These are phyloP conservation scores for Sarcodon aspratus DNA, from an alignment of 768 basidiomycete genomes.

Conservation along the genomic window DNA sequence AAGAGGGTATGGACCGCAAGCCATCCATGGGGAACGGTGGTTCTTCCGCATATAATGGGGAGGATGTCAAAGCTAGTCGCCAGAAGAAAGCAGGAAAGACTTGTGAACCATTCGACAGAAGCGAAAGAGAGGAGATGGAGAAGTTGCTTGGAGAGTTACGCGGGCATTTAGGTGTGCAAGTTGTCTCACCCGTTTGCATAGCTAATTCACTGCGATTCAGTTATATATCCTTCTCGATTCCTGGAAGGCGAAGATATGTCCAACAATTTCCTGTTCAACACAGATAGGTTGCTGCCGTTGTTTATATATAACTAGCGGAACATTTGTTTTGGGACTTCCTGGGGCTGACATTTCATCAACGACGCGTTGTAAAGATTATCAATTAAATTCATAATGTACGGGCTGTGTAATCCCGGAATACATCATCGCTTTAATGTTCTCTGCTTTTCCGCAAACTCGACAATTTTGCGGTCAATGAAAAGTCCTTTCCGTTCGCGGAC, in stretches of 20 bases:
- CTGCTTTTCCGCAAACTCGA: conserved; percentile 96
- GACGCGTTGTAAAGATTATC: background rate
- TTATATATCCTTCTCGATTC: conserved; percentile 77
- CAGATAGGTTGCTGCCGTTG: conserved; percentile 65
- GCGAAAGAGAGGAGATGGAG: conserved; percentile 90
- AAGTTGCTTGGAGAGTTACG: conserved; percentile 58
- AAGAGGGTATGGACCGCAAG: background rate
- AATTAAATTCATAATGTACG: background rate
- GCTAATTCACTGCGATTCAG: conserved; percentile 26
- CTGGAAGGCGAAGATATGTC: conserved; percentile 87
- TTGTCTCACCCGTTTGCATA: background rate
- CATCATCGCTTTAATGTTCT: conserved; percentile 55
- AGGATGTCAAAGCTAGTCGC: conserved; percentile 15
- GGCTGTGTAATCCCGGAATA: background rate
- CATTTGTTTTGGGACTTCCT: background rate
- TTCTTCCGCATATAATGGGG: conserved; percentile 16
- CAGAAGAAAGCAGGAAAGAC: conserved; percentile 28
- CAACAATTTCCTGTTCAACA: conserved; percentile 89
- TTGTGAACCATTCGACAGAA: conserved; percentile 65
- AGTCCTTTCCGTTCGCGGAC: conserved; percentile 91
- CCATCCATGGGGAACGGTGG: background rate
- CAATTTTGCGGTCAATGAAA: conserved; percentile 91
- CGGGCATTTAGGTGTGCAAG: conserved; percentile 72
- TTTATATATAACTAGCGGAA: conserved; percentile 53
- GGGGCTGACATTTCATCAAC: background rate